A percentile compares a stretch with the other conserved stretches of the same genome.
Evolutionary conservation across 495 filamentous ascomycete species (phyloP).

Genomic region (Aspergillus carlsbadensis): DNA sequence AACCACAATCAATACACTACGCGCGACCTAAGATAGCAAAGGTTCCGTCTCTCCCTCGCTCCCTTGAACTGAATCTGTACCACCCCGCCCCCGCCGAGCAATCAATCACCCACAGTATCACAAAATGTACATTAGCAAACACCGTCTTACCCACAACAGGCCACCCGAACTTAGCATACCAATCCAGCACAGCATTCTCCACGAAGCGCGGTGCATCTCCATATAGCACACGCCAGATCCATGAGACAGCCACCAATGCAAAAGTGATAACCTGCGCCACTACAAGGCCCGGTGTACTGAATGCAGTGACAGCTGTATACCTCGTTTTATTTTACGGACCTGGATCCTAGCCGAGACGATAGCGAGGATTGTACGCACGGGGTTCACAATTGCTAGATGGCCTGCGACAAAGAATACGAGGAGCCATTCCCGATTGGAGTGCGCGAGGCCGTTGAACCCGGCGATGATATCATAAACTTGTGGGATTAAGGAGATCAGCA

Average conservation of each 20-base stretch:
- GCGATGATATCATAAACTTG: neutral
- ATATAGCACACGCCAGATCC: conserved; percentile 2
- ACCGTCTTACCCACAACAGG: neutral
- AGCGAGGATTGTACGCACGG: neutral
- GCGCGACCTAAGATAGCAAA: neutral
- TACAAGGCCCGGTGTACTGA: neutral
- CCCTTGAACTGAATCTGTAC: neutral
- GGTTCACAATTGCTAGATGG: neutral
- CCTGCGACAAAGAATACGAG: neutral
- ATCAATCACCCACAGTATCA: neutral
- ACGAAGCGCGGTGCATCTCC: neutral
- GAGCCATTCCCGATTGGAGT: neutral
- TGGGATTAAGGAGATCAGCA: conserved; percentile 4
- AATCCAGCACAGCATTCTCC: neutral
- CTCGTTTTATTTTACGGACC: neutral
- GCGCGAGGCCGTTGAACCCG: neutral
- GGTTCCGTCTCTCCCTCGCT: neutral
- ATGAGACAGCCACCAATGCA: neutral
- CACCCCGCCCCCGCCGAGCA: neutral
- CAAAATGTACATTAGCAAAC: neutral
- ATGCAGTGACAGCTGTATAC: neutral
- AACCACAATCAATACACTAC: neutral
- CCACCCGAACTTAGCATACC: conserved; percentile 1
- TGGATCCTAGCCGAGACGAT: neutral
- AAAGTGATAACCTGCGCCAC: neutral